Evolutionary conservation across 2,329 filamentous ascomycete species (phyloP).

Genomic region (Claviceps paspali): DNA sequence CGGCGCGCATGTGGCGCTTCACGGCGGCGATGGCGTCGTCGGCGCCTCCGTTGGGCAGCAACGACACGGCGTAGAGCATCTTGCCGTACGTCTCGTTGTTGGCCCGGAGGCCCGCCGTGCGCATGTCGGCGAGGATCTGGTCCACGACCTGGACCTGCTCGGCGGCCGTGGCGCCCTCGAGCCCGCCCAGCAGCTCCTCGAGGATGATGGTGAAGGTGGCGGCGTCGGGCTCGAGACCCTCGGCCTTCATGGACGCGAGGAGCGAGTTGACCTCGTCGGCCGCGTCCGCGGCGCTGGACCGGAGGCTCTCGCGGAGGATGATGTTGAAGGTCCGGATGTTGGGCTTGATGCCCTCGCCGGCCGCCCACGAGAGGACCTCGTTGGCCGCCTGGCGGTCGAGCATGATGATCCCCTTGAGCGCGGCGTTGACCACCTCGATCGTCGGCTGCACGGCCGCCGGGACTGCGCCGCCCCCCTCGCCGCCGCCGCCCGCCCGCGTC

Average conservation of each 20-base stretch:
- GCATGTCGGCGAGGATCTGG: conserved; percentile 42
- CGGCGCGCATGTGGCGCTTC: conserved; percentile 43
- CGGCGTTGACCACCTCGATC: conserved; percentile 54
- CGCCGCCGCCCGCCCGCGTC: conserved; percentile 10
- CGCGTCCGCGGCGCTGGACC: conserved; percentile 28
- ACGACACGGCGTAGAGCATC: conserved; percentile 41
- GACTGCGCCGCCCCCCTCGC: conserved; percentile 10
- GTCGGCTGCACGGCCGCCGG: conserved; percentile 38
- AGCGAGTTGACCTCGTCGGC: conserved; percentile 33
- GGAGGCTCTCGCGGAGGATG: conserved; percentile 46
- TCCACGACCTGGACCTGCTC: conserved; percentile 38
- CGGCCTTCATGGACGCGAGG: conserved; percentile 41
- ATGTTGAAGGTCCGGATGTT: conserved; percentile 52
- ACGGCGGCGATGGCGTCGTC: conserved; percentile 41
- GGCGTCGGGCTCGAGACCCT: conserved; percentile 42
- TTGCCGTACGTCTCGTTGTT: conserved; percentile 53
- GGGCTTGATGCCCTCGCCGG: conserved; percentile 36
- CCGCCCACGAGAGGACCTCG: conserved; percentile 44
- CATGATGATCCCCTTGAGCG: conserved; percentile 45
- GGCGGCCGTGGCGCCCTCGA: conserved; percentile 23
- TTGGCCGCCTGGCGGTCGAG: conserved; percentile 33
- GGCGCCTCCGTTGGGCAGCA: conserved; percentile 21
- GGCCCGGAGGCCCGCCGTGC: conserved; percentile 37
- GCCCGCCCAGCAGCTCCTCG: conserved; percentile 35
- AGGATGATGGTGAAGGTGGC: conserved; percentile 62